Evolutionary conservation across 495 filamentous ascomycete species (phyloP).

Genomic region (Neurospora intermedia): DNA sequence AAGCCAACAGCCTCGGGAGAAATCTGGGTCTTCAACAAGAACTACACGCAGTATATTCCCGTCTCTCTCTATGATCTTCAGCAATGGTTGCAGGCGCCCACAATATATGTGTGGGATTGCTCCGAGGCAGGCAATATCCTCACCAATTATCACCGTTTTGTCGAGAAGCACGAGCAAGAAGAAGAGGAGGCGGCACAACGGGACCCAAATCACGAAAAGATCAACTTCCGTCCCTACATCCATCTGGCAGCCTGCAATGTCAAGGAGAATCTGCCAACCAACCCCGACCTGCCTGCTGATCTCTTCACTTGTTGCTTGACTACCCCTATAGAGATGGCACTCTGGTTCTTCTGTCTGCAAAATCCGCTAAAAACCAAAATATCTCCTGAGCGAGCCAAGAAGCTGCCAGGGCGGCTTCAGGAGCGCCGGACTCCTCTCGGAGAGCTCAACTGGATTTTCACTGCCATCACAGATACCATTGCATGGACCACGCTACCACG

Average conservation of each 20-base stretch:
- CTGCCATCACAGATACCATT: slow-evolving; percentile 97
- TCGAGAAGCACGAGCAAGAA: slow-evolving; percentile 85
- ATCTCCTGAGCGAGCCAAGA: slow-evolving; percentile 67
- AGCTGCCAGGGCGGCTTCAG: slow-evolving; percentile 72
- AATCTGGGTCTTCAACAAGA: slow-evolving; percentile 99
- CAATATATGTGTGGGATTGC: slow-evolving; percentile 95
- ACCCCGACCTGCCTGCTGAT: slow-evolving; percentile 87
- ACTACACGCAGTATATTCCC: slow-evolving; percentile 97
- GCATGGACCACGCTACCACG: slow-evolving; percentile 92
- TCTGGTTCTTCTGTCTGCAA: slow-evolving; percentile 89
- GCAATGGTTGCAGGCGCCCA: slow-evolving; percentile 89
- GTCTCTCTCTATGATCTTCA: slow-evolving; percentile 94
- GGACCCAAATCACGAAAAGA: slow-evolving; percentile 62
- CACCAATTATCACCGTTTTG: slow-evolving; percentile 84
- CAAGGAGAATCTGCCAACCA: slow-evolving; percentile 90
- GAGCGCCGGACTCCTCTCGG: slow-evolving; percentile 92
- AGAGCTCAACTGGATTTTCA: slow-evolving; percentile 99
- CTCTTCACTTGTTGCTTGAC: slow-evolving; percentile 94
- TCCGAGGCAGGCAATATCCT: slow-evolving; percentile 94
- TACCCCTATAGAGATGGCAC: slow-evolving; percentile 91
- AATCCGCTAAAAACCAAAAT: slow-evolving; percentile 72
- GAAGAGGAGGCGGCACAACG: slow-evolving; percentile 58
- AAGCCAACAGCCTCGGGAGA: slow-evolving; percentile 92
- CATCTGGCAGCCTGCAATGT: slow-evolving; percentile 86
- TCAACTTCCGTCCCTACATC: slow-evolving; percentile 60